These are phyloP conservation scores for Miscanthus lutarioriparius DNA, from an alignment of 176 grass and related monocot species.

Conservation along the genomic window DNA sequence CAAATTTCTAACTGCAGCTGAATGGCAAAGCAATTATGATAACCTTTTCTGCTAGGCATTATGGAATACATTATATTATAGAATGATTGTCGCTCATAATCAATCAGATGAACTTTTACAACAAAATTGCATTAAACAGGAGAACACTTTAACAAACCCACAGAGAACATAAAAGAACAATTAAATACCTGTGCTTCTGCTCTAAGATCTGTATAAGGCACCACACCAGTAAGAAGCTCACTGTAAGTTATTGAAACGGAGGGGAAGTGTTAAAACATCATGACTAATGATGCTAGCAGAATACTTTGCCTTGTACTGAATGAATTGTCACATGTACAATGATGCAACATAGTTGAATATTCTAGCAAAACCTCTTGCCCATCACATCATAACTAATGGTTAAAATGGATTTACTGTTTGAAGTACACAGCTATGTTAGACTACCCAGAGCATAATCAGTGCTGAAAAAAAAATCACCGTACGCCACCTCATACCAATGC, in stretches of 20 bases:
- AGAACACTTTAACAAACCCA: neutral
- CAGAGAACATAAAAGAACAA: slow-evolving; percentile 16
- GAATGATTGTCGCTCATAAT: neutral
- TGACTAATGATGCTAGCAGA: neutral
- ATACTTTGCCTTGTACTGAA: neutral
- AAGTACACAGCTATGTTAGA: neutral
- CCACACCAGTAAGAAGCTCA: slow-evolving; percentile 92
- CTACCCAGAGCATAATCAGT: neutral
- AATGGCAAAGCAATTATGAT: slow-evolving; percentile 11
- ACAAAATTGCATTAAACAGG: neutral
- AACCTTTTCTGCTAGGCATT: neutral
- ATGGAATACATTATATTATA: slow-evolving; percentile 10
- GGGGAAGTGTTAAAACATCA: neutral
- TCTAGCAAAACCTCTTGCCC: neutral
- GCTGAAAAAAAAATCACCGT: neutral
- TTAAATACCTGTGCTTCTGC: slow-evolving; percentile 96
- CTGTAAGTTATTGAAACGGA: slow-evolving; percentile 51
- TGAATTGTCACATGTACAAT: neutral
- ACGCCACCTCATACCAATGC: neutral
- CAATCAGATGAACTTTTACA: neutral
- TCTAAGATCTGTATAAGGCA: slow-evolving; percentile 90
- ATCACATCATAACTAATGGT: slow-evolving; percentile 3
- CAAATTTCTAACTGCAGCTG: neutral
- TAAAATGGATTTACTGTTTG: neutral
- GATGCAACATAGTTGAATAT: neutral